A percentile compares a stretch with the other conserved stretches of the same genome.
Conservation (phyloP, 345 rosid species). For the Arabis hirsuta region DNA sequence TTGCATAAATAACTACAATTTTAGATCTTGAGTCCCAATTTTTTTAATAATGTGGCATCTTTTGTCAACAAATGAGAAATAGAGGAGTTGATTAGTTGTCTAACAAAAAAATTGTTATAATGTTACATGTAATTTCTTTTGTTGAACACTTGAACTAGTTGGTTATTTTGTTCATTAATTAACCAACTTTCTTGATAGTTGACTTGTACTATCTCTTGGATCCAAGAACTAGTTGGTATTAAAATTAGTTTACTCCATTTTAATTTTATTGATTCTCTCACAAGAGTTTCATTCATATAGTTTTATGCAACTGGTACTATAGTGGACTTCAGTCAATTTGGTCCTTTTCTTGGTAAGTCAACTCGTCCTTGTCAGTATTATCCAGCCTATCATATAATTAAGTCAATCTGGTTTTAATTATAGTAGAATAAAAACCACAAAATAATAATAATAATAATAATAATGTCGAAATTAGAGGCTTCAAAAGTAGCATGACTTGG, state of each 20-base stretch:
- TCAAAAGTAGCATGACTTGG: background rate
- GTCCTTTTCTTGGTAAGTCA: conserved; percentile 27
- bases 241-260: background rate
- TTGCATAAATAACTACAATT: no score
- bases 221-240: conserved; percentile 37
- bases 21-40: no score
- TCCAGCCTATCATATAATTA: no score
- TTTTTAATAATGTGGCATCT: no score
- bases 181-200: conserved; percentile 22
- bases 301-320: conserved; percentile 29
- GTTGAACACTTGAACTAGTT: conserved; percentile 28
- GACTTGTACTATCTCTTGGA: conserved; percentile 22
- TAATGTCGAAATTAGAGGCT: background rate
- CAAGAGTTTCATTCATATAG: background rate
- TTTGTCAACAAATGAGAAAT: no score
- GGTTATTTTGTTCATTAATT: conserved; percentile 13
- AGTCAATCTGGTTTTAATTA: no score
- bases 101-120: no score
- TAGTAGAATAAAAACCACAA: no score
- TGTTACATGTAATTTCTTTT: no score
- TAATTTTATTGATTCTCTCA: background rate
- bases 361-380: background rate
- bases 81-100: no score
- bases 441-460: no score
- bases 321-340: conserved; percentile 30